Conservation (phyloP, 306 rosid genomes). For the Rubus idaeus region DNA sequence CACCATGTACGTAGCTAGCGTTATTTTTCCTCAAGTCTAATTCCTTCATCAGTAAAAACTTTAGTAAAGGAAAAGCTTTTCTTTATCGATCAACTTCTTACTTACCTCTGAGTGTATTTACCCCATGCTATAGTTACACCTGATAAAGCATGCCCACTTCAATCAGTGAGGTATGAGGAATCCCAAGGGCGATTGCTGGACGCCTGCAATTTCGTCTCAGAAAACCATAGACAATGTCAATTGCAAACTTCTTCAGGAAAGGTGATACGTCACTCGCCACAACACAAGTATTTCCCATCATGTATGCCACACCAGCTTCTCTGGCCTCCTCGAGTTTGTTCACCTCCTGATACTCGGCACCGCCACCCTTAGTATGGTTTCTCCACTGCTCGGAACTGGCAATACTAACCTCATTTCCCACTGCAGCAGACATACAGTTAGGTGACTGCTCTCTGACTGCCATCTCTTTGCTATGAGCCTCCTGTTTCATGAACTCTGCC, state of each 20-base stretch:
- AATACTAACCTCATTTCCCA: not conserved
- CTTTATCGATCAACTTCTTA: not conserved
- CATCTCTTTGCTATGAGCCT: not conserved
- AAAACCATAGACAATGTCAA: conserved; percentile 19
- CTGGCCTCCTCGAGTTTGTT: conserved; percentile 12
- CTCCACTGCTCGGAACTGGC: conserved; percentile 8
- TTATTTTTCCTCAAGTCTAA: not conserved
- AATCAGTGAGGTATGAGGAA: conserved; percentile 19
- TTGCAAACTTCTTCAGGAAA: conserved; percentile 25
- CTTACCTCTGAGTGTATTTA: not conserved
- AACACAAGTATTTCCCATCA: conserved; percentile 20
- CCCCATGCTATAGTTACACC: conserved; percentile 12
- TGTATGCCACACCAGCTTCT: conserved; percentile 28
- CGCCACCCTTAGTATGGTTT: not conserved
- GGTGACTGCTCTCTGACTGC: conserved; percentile 8
- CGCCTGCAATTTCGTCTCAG: conserved; percentile 24
- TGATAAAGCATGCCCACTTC: conserved; percentile 23
- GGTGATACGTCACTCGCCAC: conserved; percentile 20
- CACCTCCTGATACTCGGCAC: not conserved
- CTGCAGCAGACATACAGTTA: not conserved
- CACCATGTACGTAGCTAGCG: not conserved
- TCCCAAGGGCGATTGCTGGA: conserved; percentile 19
- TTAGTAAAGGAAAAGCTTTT: not conserved
- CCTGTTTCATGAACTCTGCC: conserved; percentile 23
- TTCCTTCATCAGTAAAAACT: not conserved